Conservation (phyloP, 495 filamentous ascomycete genomes). For the Xylaria grammica region DNA sequence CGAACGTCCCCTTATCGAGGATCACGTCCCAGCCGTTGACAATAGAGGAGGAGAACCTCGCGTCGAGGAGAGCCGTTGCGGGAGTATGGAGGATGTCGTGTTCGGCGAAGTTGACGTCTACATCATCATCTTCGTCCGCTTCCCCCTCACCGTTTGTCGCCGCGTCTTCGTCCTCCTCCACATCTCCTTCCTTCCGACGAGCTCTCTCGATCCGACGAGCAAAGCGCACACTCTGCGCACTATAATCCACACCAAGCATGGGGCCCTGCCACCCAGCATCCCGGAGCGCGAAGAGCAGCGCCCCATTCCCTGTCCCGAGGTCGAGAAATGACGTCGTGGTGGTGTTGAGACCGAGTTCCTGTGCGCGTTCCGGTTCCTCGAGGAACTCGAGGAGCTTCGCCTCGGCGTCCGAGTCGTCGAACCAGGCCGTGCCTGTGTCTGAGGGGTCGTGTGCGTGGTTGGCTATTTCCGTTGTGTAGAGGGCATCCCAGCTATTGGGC, state of each 20-base stretch:
- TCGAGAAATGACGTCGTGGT: slow-evolving; percentile 60
- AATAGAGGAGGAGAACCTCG: slow-evolving; percentile 42
- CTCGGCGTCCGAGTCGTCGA: slow-evolving; percentile 74
- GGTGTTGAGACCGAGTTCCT: slow-evolving; percentile 18
- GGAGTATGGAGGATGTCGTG: slow-evolving; percentile 75
- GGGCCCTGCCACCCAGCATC: slow-evolving; percentile 61
- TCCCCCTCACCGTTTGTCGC: slow-evolving; percentile 21
- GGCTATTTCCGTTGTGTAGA: slow-evolving; percentile 64
- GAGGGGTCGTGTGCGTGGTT: slow-evolving; percentile 66
- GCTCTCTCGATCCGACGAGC: slow-evolving; percentile 56
- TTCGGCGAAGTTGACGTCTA: slow-evolving; percentile 64
- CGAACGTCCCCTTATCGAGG: slow-evolving; percentile 96
- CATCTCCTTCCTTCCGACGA: slow-evolving; percentile 34
- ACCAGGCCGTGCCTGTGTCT: slow-evolving; percentile 77
- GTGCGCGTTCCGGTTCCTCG: slow-evolving; percentile 28
- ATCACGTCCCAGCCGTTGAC: slow-evolving; percentile 77
- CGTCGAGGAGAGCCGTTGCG: slow-evolving; percentile 37
- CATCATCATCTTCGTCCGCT: slow-evolving; percentile 15
- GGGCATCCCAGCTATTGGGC: slow-evolving; percentile 65
- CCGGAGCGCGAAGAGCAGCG: slow-evolving; percentile 76
- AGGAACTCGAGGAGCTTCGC: slow-evolving; percentile 64
- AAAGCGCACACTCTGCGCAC: slow-evolving; percentile 69
- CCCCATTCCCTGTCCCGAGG: slow-evolving; percentile 90
- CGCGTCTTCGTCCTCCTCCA: slow-evolving; percentile 26
- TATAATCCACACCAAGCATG: slow-evolving; percentile 91